Conservation (phyloP, 2,329 filamentous ascomycete genomes). For the Talaromyces islandicus region DNA sequence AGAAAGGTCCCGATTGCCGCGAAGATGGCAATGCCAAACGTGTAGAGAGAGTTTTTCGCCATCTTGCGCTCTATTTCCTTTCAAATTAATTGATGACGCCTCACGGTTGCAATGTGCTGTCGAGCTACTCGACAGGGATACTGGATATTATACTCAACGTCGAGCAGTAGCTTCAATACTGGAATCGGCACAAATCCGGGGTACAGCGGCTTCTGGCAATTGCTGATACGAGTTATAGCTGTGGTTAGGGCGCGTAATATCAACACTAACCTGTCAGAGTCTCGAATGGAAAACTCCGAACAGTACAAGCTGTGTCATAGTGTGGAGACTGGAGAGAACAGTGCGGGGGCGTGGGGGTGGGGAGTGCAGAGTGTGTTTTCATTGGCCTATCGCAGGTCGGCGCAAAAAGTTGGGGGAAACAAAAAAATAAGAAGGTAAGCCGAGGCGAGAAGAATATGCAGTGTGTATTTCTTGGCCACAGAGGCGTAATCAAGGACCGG, state of each 20-base stretch:
- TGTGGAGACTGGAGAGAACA: background rate
- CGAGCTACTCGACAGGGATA: background rate
- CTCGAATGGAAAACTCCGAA: background rate
- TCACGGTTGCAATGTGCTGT: background rate
- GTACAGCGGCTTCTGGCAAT: background rate
- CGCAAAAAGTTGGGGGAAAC: background rate
- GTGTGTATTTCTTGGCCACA: background rate
- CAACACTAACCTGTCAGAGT: no score
- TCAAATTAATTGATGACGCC: background rate
- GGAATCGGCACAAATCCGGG: background rate
- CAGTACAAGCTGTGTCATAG: background rate
- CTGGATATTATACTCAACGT: background rate
- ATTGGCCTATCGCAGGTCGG: background rate
- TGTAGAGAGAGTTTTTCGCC: constrained; percentile 32
- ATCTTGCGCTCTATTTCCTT: background rate
- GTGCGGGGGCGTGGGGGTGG: background rate
- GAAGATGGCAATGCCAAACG: constrained; percentile 49
- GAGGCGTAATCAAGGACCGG: background rate
- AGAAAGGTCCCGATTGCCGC: constrained; percentile 56
- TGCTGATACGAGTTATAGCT: background rate
- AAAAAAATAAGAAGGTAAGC: background rate
- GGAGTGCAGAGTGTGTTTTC: background rate
- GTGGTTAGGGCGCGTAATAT: background rate
- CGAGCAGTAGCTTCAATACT: background rate
- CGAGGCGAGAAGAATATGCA: background rate